These are phyloP conservation scores for Xylaria sp. DNA, from an alignment of 2,329 filamentous ascomycete genomes.

Conservation along the genomic window DNA sequence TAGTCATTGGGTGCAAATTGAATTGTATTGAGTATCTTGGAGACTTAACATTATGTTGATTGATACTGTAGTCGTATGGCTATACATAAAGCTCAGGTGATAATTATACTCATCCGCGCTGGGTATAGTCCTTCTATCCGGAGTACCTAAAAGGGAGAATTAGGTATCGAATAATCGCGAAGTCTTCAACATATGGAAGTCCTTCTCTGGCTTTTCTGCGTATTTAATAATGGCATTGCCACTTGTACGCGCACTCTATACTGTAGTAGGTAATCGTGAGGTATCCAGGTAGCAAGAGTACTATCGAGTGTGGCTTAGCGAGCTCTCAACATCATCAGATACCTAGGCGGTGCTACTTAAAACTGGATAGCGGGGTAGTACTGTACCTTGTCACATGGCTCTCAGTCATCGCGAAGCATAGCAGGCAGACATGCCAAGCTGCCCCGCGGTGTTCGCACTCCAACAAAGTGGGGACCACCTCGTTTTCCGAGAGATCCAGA, in stretches of 20 bases:
- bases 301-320: conserved; percentile 12
- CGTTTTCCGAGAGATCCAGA: not conserved
- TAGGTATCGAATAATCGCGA: not conserved
- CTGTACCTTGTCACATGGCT: conserved; percentile 10
- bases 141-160: not conserved
- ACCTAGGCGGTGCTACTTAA: too few relatives aligned
- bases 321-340: not conserved
- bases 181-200: not conserved
- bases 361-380: not conserved
- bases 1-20: too few relatives aligned
- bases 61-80: too few relatives aligned
- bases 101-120: too few relatives aligned
- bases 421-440: conserved; percentile 17
- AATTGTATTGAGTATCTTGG: too few relatives aligned
- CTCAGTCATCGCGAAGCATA: not conserved
- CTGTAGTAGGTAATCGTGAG: not conserved
- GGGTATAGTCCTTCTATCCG: too few relatives aligned
- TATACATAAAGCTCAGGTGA: too few relatives aligned
- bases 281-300: not conserved
- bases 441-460: conserved; percentile 2
- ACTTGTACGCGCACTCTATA: not conserved
- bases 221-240: too few relatives aligned
- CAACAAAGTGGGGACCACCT: conserved; percentile 12
- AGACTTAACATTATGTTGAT: too few relatives aligned
- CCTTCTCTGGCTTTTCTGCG: not conserved